phyloP scores from a whole-genome alignment of 1,284 basidiomycete genomes.

The Ceratobasidium sp. region DNA sequence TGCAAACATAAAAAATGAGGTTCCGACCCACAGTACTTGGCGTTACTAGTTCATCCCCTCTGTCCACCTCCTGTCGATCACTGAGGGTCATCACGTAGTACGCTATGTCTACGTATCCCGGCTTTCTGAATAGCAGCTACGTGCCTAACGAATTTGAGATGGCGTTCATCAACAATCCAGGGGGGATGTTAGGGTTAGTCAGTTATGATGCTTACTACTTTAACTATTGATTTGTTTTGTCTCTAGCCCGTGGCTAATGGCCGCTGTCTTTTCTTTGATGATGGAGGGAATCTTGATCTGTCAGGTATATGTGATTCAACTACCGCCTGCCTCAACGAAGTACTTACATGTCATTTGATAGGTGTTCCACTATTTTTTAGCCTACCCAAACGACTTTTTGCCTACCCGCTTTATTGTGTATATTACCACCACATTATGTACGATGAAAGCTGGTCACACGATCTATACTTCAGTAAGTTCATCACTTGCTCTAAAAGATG shows the following conservation, averaged over 20 bases:
- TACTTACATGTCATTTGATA: background rate
- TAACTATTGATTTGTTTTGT: background rate
- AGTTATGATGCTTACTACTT: no score
- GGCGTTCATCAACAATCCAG: conserved; percentile 31
- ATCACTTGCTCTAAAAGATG: background rate
- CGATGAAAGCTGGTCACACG: conserved; percentile 35
- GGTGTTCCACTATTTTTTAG: conserved; percentile 16
- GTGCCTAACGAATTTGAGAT: conserved; percentile 2
- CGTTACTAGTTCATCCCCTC: no score
- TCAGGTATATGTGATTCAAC: background rate
- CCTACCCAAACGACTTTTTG: conserved; percentile 7
- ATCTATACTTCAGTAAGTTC: conserved; percentile 28
- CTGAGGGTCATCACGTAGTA: no score
- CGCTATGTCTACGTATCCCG: conserved; percentile 35
- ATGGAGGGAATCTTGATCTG: conserved; percentile 33
- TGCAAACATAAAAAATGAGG: no score
- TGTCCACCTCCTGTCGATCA: no score
- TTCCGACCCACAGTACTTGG: no score
- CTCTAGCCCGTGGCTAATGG: conserved; percentile 30
- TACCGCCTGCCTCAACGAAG: background rate
- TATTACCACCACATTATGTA: conserved; percentile 15
- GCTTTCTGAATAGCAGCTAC: conserved; percentile 39
- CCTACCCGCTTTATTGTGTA: background rate
- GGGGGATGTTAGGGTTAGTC: conserved; percentile 20
- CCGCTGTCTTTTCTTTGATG: conserved; percentile 31